Percentiles rank a stretch among this genome's conserved stretches.
Evolutionary conservation across 768 basidiomycete genomes (phyloP).

Genomic region (Kwoniella sp.): DNA sequence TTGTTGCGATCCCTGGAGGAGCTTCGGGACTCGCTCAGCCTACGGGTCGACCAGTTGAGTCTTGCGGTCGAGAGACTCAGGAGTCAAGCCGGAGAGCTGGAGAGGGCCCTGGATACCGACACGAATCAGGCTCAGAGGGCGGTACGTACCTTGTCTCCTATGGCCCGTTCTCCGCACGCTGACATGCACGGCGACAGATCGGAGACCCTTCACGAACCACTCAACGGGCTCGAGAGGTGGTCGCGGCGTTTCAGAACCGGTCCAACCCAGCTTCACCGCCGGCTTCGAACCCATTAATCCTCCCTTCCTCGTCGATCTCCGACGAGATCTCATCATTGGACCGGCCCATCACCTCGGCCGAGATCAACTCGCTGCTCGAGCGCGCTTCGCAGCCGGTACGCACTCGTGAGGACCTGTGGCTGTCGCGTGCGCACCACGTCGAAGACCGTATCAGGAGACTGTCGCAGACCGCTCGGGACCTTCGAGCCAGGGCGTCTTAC

Average conservation of each 20-base stretch:
- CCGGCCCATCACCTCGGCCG: conserved; percentile 10
- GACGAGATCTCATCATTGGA: not conserved
- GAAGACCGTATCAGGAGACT: conserved; percentile 6
- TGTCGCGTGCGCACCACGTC: conserved; percentile 3
- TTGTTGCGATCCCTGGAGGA: conserved; percentile 25
- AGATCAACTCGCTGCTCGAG: conserved; percentile 10
- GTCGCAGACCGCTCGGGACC: conserved; percentile 11
- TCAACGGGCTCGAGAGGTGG: conserved; percentile 5
- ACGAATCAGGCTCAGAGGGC: not conserved
- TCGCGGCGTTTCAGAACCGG: conserved; percentile 6
- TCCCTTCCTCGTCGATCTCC: not conserved
- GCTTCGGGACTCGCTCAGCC: conserved; percentile 18
- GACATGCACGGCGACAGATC: too few species aligned
- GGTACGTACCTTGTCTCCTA: not conserved
- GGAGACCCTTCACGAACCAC: conserved; percentile 3
- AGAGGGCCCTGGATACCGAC: conserved; percentile 15
- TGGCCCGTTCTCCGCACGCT: not conserved
- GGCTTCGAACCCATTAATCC: not conserved
- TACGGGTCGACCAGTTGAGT: conserved; percentile 20
- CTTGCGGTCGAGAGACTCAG: conserved; percentile 25
- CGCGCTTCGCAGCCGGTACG: conserved; percentile 8
- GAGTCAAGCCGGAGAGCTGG: conserved; percentile 22
- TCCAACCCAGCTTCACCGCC: not conserved
- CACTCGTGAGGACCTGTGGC: not conserved
- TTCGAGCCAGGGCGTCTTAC: not conserved